Base-by-base conservation (phyloP, 495 filamentous ascomycete genomes). In the Penicillium pancosmium region DNA sequence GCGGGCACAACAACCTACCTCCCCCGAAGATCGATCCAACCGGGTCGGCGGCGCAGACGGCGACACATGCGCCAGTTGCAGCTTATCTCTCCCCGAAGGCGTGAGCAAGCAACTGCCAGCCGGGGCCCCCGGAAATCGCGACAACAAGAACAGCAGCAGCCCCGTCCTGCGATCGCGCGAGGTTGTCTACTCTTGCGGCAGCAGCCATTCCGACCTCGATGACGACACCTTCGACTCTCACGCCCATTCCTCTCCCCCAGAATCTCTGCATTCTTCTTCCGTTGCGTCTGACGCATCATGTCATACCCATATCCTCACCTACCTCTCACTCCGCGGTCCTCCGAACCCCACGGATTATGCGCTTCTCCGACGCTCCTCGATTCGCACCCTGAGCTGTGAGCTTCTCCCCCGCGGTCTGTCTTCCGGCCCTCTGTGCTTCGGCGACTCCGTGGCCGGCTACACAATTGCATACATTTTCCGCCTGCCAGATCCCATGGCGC, bases 381-480 rank as follows among this genome's bases (percentile, higher is more conserved):
- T 97, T 60, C 89, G 92, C 55, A 92, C 93, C 0, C 80, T 97
- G 18, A 93, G 90, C 40, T 88, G 89, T 60, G 93, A 97, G 66
- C 87, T 87, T 4, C 84, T 96, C 1, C 93, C 93, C 4, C 88
- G 87, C 15, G 85, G 88, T 53, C 81, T 87, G 19, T 84, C 86
- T 1, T 86, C 86, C 15, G 92, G 93, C 0, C 90, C 91, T 11
- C 81, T 97, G 41, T 91, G 91, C 64, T 97, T 97, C 61, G 92
- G 92, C 23, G 92, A 96, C 63, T 81, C 88, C 4, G 74, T 82
- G 1, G 85, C 88, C 4, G 93, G 93, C 46, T 95, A 93, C 74
- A 96, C 93, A 3, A 93, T 93, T 11, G 93, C 93, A 56, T 96
- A 91, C 71, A 88, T 95, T 65, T 97, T 97, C 70, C 91, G 91